A percentile compares a stretch with the other conserved stretches of the same genome.
phyloP scores from a whole-genome alignment of 106 monocot species.

The Agapanthus africanus region DNA sequence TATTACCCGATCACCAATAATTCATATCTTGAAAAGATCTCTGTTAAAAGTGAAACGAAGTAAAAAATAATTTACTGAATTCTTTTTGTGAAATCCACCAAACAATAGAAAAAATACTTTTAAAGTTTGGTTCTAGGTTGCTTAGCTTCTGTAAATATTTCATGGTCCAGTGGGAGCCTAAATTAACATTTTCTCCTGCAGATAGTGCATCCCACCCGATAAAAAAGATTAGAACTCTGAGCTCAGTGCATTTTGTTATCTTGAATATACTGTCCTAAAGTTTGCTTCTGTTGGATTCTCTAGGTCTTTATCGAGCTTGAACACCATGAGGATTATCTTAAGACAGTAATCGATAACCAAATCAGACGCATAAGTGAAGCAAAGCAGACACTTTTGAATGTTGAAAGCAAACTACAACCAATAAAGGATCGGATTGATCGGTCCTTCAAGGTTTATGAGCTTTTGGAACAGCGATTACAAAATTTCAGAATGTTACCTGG shows the following conservation, averaged over 20 bases:
- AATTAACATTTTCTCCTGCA: not conserved
- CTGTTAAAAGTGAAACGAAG: too few relatives aligned
- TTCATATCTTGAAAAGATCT: too few relatives aligned
- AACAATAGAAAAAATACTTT: too few relatives aligned
- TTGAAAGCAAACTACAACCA: conserved; percentile 37
- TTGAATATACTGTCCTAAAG: not conserved
- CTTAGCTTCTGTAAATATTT: not conserved
- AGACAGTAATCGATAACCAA: conserved; percentile 44
- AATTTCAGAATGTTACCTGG: conserved; percentile 56
- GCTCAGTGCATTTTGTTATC: not conserved
- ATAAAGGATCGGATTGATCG: conserved; percentile 41
- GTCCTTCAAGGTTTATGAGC: conserved; percentile 46
- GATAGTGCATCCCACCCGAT: too few relatives aligned
- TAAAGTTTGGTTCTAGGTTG: not conserved
- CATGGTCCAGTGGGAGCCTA: not conserved
- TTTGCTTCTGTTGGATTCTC: conserved; percentile 2
- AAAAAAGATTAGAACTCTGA: too few relatives aligned
- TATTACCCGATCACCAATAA: too few relatives aligned
- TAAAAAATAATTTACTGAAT: too few relatives aligned
- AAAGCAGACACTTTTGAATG: conserved; percentile 35
- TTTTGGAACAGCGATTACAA: conserved; percentile 62
- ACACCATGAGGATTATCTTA: conserved; percentile 55
- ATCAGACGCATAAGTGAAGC: conserved; percentile 34
- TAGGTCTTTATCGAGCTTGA: conserved; percentile 85
- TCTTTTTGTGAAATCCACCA: too few relatives aligned